Conservation (phyloP, 169 alveolate species). For the Cryptosporidium parvum region DNA sequence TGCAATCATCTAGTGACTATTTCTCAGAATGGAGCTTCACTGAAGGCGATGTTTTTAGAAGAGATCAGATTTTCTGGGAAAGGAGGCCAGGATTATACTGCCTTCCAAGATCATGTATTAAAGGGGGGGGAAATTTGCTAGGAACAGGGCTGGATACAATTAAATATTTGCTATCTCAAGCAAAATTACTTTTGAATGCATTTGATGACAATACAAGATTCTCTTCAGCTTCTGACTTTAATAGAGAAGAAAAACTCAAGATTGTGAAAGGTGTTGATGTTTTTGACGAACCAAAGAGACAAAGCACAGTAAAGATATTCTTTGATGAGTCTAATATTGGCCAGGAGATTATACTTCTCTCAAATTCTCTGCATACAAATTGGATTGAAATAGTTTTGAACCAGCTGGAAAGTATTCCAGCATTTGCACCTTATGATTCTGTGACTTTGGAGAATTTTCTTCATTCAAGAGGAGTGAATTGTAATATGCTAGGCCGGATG, state of each 20-base stretch:
- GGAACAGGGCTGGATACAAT: slow-evolving; percentile 66
- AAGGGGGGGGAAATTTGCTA: slow-evolving; percentile 66
- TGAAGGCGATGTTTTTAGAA: slow-evolving; percentile 64
- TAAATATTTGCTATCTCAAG: slow-evolving; percentile 68
- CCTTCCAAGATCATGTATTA: slow-evolving; percentile 68
- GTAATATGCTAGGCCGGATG: slow-evolving; percentile 61
- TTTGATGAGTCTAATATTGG: slow-evolving; percentile 50
- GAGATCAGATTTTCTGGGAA: slow-evolving; percentile 70
- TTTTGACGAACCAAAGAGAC: slow-evolving; percentile 63
- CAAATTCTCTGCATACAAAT: slow-evolving; percentile 68
- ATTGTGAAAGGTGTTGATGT: slow-evolving; percentile 46
- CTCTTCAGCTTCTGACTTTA: not conserved
- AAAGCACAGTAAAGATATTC: slow-evolving; percentile 34
- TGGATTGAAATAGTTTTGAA: slow-evolving; percentile 56
- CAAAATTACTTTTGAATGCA: not conserved
- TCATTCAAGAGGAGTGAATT: slow-evolving; percentile 67
- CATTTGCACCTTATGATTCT: slow-evolving; percentile 68
- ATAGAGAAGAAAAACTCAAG: slow-evolving; percentile 33
- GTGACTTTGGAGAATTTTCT: slow-evolving; percentile 58
- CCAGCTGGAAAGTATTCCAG: slow-evolving; percentile 72
- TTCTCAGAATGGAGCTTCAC: slow-evolving; percentile 51
- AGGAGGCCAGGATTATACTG: slow-evolving; percentile 70
- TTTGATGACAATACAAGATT: slow-evolving; percentile 21
- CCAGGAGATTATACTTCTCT: slow-evolving; percentile 44
- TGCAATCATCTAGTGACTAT: slow-evolving; percentile 55